A percentile compares a stretch with the other conserved stretches of the same genome.
Evolutionary conservation across 140 eudicot genomes (phyloP).

Genomic region (Eryngium alpinum): DNA sequence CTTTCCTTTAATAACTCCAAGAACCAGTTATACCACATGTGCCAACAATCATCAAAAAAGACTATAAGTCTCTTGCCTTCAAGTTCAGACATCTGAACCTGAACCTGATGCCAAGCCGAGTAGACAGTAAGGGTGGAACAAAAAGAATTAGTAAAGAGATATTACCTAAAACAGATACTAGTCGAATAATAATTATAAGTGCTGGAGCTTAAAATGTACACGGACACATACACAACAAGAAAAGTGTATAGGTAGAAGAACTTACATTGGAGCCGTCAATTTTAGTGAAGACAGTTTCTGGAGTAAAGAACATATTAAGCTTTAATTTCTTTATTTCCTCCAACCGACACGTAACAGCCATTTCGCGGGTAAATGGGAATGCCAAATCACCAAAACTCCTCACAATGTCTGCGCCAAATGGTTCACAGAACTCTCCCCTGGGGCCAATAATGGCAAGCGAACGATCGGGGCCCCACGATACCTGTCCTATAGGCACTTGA

Average conservation of each 20-base stretch:
- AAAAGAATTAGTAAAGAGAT: background rate
- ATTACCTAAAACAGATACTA: background rate
- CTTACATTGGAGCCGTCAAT: background rate
- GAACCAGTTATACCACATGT: too few relatives aligned
- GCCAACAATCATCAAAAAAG: accelerated
- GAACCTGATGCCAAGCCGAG: background rate
- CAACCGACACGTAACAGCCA: too few relatives aligned
- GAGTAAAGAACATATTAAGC: background rate
- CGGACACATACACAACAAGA: too few relatives aligned
- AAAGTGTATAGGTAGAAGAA: background rate
- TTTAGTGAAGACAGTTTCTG: background rate
- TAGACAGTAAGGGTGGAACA: background rate
- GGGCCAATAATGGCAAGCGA: background rate
- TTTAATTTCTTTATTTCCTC: background rate
- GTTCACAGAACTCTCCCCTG: background rate
- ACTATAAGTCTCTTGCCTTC: background rate
- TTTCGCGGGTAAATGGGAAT: background rate
- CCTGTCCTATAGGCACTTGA: too few relatives aligned
- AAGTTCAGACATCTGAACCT: background rate
- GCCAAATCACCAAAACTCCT: background rate
- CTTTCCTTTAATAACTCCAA: background rate
- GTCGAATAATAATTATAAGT: background rate
- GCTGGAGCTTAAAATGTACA: background rate
- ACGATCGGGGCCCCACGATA: background rate
- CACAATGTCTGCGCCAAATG: background rate